Evolutionary conservation across 805 yeast genomes (phyloP).

Genomic region (Metschnikowia cubensis): DNA sequence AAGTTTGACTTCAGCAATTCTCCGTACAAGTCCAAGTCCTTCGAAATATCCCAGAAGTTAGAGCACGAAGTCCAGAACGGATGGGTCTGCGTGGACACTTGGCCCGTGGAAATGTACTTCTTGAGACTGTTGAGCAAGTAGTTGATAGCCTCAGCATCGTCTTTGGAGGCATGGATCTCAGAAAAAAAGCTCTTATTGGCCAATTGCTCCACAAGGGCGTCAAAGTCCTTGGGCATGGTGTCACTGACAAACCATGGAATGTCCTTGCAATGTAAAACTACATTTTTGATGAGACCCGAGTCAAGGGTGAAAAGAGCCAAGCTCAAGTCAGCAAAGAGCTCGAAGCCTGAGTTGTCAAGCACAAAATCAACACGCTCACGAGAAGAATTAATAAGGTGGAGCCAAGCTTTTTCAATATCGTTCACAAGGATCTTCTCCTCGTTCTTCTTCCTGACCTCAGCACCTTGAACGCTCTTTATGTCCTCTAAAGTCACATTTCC

Average conservation of each 20-base stretch:
- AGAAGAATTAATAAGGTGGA: slow-evolving; percentile 29
- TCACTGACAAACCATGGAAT: slow-evolving; percentile 98
- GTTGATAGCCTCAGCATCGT: slow-evolving; percentile 21
- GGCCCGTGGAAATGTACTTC: slow-evolving; percentile 18
- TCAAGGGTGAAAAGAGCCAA: slow-evolving; percentile 48
- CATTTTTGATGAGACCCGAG: slow-evolving; percentile 54
- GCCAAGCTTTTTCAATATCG: slow-evolving; percentile 71
- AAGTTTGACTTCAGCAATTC: slow-evolving; percentile 62
- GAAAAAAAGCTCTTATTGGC: slow-evolving; percentile 49
- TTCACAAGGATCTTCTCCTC: slow-evolving; percentile 75
- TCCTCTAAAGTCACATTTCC: slow-evolving; percentile 82
- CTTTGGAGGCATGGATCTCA: slow-evolving; percentile 23
- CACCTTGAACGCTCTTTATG: slow-evolving; percentile 87
- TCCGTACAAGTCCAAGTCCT: slow-evolving; percentile 59
- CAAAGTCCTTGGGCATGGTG: slow-evolving; percentile 80
- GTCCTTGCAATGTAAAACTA: slow-evolving; percentile 81
- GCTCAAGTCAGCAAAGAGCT: slow-evolving; percentile 80
- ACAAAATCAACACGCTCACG: slow-evolving; percentile 70
- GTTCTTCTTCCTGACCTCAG: slow-evolving; percentile 76
- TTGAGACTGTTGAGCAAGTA: slow-evolving; percentile 21
- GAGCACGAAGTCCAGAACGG: slow-evolving; percentile 83
- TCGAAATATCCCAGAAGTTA: slow-evolving; percentile 72
- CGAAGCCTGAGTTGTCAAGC: slow-evolving; percentile 93
- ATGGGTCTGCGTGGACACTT: slow-evolving; percentile 40
- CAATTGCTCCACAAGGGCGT: slow-evolving; percentile 54